These are phyloP conservation scores for Globisporangium camurandrum DNA, from an alignment of 352 stramenopile species.

Conservation along the genomic window DNA sequence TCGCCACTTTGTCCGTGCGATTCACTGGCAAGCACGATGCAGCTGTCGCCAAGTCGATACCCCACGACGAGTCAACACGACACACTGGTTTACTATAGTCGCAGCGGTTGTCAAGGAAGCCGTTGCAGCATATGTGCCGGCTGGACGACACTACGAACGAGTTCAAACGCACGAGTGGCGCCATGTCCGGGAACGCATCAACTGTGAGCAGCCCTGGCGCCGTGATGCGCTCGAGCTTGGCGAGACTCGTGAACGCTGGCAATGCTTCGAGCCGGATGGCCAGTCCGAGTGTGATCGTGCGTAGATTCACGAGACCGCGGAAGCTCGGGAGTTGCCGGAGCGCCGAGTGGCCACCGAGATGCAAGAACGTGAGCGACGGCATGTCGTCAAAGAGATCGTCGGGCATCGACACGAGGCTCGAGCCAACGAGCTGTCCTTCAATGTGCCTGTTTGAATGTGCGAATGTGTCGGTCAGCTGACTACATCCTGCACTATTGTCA, in stretches of 20 bases:
- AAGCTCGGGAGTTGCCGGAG: conserved; percentile 21
- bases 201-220: background rate
- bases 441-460: background rate
- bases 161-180: background rate
- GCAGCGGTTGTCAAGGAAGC: conserved; percentile 8
- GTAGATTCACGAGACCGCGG: conserved; percentile 16
- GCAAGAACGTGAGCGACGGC: conserved; percentile 26
- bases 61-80: background rate
- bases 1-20: conserved; percentile 4
- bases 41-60: background rate
- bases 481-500: background rate
- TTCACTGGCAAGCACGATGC: conserved; percentile 5
- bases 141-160: background rate
- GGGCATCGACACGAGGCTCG: conserved; percentile 4
- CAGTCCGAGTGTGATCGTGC: conserved; percentile 11
- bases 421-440: background rate
- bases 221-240: conserved; percentile 13
- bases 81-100: conserved; percentile 8
- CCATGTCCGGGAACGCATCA: conserved; percentile 7
- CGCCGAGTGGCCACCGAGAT: conserved; percentile 18
- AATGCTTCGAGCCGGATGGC: conserved; percentile 8
- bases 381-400: conserved; percentile 28
- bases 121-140: conserved; percentile 9
- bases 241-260: conserved; percentile 20
- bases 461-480: too few relatives aligned